Base-by-base conservation (phyloP, 148 eudicot genomes). In the Cornus suecica region DNA sequence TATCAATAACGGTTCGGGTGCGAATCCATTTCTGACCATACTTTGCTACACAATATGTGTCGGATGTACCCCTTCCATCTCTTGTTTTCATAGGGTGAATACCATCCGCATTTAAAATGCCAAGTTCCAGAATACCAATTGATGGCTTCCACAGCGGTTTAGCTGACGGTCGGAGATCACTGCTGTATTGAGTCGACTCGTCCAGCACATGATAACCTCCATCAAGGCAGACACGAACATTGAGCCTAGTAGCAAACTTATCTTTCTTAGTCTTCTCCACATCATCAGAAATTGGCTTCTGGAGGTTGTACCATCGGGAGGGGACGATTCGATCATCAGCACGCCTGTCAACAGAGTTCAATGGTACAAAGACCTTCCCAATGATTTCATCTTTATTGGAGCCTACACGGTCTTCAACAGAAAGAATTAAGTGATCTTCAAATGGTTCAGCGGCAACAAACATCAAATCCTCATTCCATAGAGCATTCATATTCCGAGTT, bases 371-470 rank as follows among this genome's bases (percentile, higher is more conserved):
- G 62, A 88, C 83, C 86, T 77, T 88, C 22, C 91, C 90, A 13
- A 94, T 74, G 5, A 78, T 85, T 78, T 94, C 98, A 41, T 94
- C 97, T 76, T 85, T 89, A 80, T 76, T 77, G 2, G 84, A 83
- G 26, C 88, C 93, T 10, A 88, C 67, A 9, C 93, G 86, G 65
- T 94, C 97, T 77, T 94, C 98, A 41, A 94, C 86, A 8, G 90
- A 79, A 30, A 94, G 81, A 23, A 86, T 61, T 75, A 94, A 74
- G 32, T 86, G 88, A 70, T 94, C 97, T 25, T 94, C 98, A 67
- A 94, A 94, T 5, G 98, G 95, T 77, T 94, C 98, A 56, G 97
- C 91, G 74, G 98, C 92, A 56, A 94, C 97, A 77, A 94, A 90
- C 85, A 94, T 86, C 81, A 90, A 63, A 74, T 94, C 98, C 73